Conservation (phyloP, 2,329 filamentous ascomycete genomes). For the Scedosporium aurantiacum region DNA sequence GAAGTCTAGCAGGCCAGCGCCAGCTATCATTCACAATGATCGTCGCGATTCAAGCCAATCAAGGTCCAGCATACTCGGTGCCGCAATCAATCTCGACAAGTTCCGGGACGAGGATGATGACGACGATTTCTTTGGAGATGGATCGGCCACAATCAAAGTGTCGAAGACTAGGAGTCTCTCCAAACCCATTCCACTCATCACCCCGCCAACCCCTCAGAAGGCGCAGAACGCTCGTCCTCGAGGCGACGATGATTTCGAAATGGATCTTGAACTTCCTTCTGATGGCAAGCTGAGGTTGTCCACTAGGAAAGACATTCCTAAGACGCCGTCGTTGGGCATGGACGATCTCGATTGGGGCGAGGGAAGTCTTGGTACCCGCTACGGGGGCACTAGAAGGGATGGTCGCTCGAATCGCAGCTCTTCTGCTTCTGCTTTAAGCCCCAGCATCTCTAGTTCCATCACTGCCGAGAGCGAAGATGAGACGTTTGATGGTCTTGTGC, state of each 20-base stretch:
- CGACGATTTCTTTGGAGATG: slow-evolving; percentile 53
- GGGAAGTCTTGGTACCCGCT: slow-evolving; percentile 81
- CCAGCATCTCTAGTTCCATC: slow-evolving; percentile 83
- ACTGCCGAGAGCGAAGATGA: slow-evolving; percentile 92
- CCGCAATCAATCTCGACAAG: slow-evolving; percentile 47
- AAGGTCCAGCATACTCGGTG: slow-evolving; percentile 24
- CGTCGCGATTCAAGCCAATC: slow-evolving; percentile 9
- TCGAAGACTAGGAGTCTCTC: slow-evolving; percentile 44
- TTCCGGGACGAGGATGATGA: slow-evolving; percentile 55
- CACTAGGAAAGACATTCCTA: slow-evolving; percentile 48
- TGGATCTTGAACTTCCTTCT: slow-evolving; percentile 60
- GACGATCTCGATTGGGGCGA: slow-evolving; percentile 93
- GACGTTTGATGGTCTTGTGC: slow-evolving; percentile 74
- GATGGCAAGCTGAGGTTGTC: slow-evolving; percentile 56
- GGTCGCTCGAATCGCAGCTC: slow-evolving; percentile 74
- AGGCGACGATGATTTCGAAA: slow-evolving; percentile 57
- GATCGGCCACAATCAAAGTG: slow-evolving; percentile 56
- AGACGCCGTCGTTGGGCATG: slow-evolving; percentile 45
- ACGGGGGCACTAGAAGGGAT: slow-evolving; percentile 75
- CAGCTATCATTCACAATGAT: slow-evolving; percentile 13
- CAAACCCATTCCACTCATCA: slow-evolving; percentile 42
- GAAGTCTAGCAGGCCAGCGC: slow-evolving; percentile 25
- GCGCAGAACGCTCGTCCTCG: slow-evolving; percentile 15
- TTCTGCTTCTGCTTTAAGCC: slow-evolving; percentile 79
- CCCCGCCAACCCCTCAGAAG: slow-evolving; percentile 43